Conservation (phyloP, 2,329 filamentous ascomycete genomes). For the Trichothecium roseum region DNA sequence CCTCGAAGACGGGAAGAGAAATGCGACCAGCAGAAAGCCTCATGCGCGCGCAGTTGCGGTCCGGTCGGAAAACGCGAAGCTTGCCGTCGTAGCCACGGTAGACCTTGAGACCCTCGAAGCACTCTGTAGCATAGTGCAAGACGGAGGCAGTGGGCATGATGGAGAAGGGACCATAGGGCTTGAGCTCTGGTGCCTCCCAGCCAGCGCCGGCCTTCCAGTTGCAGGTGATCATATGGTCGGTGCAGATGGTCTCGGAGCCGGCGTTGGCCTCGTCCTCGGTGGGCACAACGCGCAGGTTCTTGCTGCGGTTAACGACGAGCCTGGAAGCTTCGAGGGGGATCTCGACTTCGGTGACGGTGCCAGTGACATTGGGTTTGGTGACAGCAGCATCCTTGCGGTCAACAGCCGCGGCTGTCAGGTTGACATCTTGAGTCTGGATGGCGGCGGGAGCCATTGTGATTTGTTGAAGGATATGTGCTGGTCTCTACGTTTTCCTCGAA, state of each 20-base stretch:
- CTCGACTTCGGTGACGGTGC: slow-evolving; percentile 35
- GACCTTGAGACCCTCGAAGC: slow-evolving; percentile 77
- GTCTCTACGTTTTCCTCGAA: no score
- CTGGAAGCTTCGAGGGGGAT: slow-evolving; percentile 51
- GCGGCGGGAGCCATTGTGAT: slow-evolving; percentile 38
- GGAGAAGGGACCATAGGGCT: slow-evolving; percentile 65
- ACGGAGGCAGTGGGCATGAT: slow-evolving; percentile 74
- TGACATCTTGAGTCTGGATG: slow-evolving; percentile 33
- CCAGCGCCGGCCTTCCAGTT: slow-evolving; percentile 55
- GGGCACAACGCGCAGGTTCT: slow-evolving; percentile 40
- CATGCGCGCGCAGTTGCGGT: slow-evolving; percentile 60
- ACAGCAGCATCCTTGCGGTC: slow-evolving; percentile 32
- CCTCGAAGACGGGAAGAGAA: slow-evolving; percentile 63
- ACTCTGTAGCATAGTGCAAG: slow-evolving; percentile 84
- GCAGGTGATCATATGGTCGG: slow-evolving; percentile 81
- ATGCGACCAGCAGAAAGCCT: slow-evolving; percentile 52
- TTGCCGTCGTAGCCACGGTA: slow-evolving; percentile 70
- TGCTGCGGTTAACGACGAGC: slow-evolving; percentile 43
- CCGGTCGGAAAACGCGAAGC: slow-evolving; percentile 68
- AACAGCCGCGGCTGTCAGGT: slow-evolving; percentile 41
- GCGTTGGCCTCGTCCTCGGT: slow-evolving; percentile 34
- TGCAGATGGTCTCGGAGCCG: slow-evolving; percentile 47
- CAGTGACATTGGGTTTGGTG: slow-evolving; percentile 18
- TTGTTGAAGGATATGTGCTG: slow-evolving; percentile 2
- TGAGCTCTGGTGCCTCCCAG: slow-evolving; percentile 65